Evolutionary conservation across 306 rosid species (phyloP), one percentile per base, ranked within the genome.

Genomic region (Quercus cerris): DNA sequence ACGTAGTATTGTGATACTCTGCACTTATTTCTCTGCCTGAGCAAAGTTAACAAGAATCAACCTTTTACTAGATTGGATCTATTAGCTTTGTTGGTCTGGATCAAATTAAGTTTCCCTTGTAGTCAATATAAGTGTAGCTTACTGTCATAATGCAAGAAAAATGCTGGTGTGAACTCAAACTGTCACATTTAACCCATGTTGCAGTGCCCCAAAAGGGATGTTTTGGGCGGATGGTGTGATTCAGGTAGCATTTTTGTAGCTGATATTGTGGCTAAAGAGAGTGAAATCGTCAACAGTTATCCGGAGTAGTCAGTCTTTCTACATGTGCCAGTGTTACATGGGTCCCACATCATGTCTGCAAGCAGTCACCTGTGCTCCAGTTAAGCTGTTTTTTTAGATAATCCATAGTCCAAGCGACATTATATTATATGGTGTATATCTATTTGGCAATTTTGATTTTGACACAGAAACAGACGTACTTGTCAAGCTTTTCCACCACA

Each of bases 181-280:
- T 61, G 49, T 13, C 25, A 1, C 27, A 19, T 71, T 71, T 57
- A 22, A 38, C 15, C 63, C 61, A 12, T 78, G 33, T 86, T 88
- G 80, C 93, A 94, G 98, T 82, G 97, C 88, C 80, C 78, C 76
- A 81, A 85, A 75, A 87, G 84, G 84, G 98, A 92, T 85, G 86
- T 94, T 81, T 62, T 94, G 74, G 97, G 97, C 57, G 97, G 98
- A 81, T 94, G 97, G 97, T 89, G 94, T 57, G 98, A 92, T 81
- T 88, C 97, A 1, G 97, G 97, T 70, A 91, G 94, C 87, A 81
- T 92, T 75, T 89, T 94, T 77, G 80, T 91, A 73, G 92, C 90
- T 15, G 87, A 91, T 59, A 92, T 91, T 78, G 88, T 74, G 10
- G 77, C 83, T 20, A 33, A 75, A 56, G 74, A 44, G 19, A 80